phyloP scores from a whole-genome alignment of 345 rosid species.

The Eucalyptus dawsonii region DNA sequence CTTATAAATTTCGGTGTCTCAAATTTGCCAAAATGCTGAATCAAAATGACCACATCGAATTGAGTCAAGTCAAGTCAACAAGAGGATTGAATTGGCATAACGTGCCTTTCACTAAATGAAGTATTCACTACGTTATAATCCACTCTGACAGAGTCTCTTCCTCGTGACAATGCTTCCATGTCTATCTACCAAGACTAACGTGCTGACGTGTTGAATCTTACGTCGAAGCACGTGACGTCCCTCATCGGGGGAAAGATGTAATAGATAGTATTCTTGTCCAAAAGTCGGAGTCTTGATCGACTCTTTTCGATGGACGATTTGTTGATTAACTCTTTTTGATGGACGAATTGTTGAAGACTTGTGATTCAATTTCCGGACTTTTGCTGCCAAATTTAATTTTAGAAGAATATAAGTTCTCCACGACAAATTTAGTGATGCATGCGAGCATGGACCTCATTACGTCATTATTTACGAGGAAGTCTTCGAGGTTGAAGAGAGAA shows the following conservation, averaged over 20 bases:
- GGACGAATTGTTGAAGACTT: no score
- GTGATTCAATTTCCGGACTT: no score
- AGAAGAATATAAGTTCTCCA: no score
- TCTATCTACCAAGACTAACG: neutral
- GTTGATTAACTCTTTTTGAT: no score
- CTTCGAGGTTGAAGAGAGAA: no score
- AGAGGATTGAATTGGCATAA: neutral
- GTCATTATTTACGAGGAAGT: no score
- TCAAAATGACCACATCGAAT: neutral
- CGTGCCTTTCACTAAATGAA: neutral
- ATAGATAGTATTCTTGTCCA: accelerated
- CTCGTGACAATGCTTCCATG: neutral
- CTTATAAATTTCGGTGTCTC: neutral
- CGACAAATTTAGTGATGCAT: no score
- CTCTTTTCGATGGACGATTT: no score
- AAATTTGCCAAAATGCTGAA: neutral
- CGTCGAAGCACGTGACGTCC: neutral
- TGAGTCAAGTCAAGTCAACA: neutral
- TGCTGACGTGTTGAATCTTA: neutral
- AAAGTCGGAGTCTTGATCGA: no score
- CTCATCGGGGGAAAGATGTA: neutral
- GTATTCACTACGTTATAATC: neutral
- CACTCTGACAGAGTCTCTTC: neutral
- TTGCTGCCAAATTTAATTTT: no score
- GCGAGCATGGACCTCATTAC: no score